Evolutionary conservation across 2,329 filamentous ascomycete genomes (phyloP).

Genomic region (Chaetomiaceae sp.): DNA sequence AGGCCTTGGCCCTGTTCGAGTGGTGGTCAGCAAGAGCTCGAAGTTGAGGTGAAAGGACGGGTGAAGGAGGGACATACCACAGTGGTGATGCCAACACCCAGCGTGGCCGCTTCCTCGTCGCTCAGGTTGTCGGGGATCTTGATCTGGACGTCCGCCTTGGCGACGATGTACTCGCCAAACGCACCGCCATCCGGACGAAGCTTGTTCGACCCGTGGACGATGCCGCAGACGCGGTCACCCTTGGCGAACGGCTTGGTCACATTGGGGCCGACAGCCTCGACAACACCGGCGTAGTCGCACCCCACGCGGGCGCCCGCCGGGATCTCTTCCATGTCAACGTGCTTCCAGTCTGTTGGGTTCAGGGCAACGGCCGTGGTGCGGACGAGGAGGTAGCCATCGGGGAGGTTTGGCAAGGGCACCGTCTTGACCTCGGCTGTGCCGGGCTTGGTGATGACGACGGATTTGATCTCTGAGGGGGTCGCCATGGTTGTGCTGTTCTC

Average conservation of each 20-base stretch:
- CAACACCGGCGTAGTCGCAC: constrained; percentile 45
- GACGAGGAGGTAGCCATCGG: constrained; percentile 29
- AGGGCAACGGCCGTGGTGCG: constrained; percentile 28
- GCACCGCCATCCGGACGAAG: constrained; percentile 39
- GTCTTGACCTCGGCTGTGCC: constrained; percentile 23
- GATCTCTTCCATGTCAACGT: constrained; percentile 8
- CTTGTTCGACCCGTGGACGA: constrained; percentile 37
- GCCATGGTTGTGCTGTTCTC: constrained; percentile 9
- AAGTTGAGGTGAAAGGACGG: neutral
- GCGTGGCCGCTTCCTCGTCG: constrained; percentile 43
- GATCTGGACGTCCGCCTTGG: constrained; percentile 39
- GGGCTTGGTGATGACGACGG: constrained; percentile 24
- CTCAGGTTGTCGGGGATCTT: constrained; percentile 43
- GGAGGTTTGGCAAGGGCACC: constrained; percentile 25
- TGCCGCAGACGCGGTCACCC: constrained; percentile 45
- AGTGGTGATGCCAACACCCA: constrained; percentile 40
- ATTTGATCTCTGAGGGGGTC: constrained; percentile 22
- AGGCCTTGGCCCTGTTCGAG: constrained; percentile 42
- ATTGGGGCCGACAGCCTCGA: constrained; percentile 42
- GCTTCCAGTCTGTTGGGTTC: constrained; percentile 32
- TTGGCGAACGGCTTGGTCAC: constrained; percentile 41
- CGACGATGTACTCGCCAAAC: constrained; percentile 38
- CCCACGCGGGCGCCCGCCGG: constrained; percentile 28
- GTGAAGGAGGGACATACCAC: constrained; percentile 27
- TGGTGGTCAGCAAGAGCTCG: neutral